Conservation (phyloP, 75 land plant genomes). For the Cryptomeria japonica region DNA sequence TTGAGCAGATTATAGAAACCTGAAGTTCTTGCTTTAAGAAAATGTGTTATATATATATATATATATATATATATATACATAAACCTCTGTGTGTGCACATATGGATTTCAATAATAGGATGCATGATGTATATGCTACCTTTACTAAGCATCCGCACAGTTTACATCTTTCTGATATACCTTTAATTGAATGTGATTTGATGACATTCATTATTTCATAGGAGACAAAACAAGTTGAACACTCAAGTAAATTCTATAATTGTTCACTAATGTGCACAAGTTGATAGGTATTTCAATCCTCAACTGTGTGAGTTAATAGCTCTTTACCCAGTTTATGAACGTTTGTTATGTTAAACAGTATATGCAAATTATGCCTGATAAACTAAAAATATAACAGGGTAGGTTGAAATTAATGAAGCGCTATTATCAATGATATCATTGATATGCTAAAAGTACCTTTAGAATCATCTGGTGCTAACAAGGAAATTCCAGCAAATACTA, state of each 20-base stretch:
- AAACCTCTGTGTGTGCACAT: not conserved
- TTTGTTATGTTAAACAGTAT: not conserved
- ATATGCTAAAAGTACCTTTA: slow-evolving; percentile 53
- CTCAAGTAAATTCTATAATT: not conserved
- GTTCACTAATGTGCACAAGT: not conserved
- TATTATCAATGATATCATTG: slow-evolving; percentile 8
- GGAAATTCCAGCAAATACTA: slow-evolving; percentile 92
- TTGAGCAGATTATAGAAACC: not conserved
- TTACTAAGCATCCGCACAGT: not conserved
- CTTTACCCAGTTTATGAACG: not conserved
- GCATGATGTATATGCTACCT: not conserved
- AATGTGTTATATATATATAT: not conserved
- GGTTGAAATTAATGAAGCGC: not conserved
- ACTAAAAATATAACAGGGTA: not conserved
- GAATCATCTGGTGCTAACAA: slow-evolving; percentile 93
- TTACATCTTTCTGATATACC: not conserved
- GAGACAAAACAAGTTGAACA: not conserved
- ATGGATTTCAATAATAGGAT: not conserved
- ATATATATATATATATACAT: not conserved
- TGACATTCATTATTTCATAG: not conserved
- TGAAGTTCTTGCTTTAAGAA: not conserved
- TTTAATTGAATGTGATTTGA: not conserved
- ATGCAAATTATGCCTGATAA: not conserved
- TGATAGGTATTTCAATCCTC: not conserved
- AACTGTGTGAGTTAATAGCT: not conserved